Evolutionary conservation across 2,329 filamentous ascomycete species (phyloP).

Genomic region (Colletotrichum scovillei): DNA sequence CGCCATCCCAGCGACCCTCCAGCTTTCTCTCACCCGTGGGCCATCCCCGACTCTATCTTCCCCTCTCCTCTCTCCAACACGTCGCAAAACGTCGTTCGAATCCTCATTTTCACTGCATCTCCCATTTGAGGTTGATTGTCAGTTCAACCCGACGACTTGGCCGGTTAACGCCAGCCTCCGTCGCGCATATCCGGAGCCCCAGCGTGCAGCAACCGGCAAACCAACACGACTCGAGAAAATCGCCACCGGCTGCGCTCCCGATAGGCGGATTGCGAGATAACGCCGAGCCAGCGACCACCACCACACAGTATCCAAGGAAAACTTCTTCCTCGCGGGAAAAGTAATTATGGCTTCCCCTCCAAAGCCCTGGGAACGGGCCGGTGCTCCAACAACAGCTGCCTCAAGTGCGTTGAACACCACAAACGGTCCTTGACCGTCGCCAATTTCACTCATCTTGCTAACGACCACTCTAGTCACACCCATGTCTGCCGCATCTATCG

Average conservation of each 20-base stretch:
- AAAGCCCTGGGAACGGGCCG: slow-evolving; percentile 94
- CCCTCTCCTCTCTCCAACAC: not conserved
- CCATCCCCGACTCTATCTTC: slow-evolving; percentile 1
- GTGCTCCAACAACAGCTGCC: slow-evolving; percentile 62
- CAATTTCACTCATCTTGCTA: slow-evolving; percentile 16
- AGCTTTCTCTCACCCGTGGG: not conserved
- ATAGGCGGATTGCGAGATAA: slow-evolving; percentile 33
- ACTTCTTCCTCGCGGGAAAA: slow-evolving; percentile 28
- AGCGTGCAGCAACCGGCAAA: not conserved
- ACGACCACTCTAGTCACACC: slow-evolving; percentile 40
- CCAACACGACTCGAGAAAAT: not conserved
- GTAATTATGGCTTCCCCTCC: slow-evolving; percentile 80
- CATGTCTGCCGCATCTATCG: slow-evolving; percentile 53
- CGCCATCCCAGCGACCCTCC: slow-evolving; percentile 11
- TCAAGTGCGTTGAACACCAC: slow-evolving; percentile 56
- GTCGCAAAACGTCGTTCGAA: slow-evolving; percentile 7
- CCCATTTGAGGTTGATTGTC: slow-evolving; percentile 7
- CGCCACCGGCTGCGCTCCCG: slow-evolving; percentile 22
- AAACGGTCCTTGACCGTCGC: slow-evolving; percentile 5
- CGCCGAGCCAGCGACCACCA: slow-evolving; percentile 15
- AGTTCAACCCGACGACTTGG: not conserved
- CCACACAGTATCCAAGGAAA: slow-evolving; percentile 22
- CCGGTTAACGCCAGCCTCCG: not conserved
- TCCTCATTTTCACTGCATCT: slow-evolving; percentile 4
- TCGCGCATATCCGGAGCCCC: not conserved